These are phyloP conservation scores for Arthrinium phaeospermum DNA, from an alignment of 2,329 filamentous ascomycete species.

Conservation along the genomic window DNA sequence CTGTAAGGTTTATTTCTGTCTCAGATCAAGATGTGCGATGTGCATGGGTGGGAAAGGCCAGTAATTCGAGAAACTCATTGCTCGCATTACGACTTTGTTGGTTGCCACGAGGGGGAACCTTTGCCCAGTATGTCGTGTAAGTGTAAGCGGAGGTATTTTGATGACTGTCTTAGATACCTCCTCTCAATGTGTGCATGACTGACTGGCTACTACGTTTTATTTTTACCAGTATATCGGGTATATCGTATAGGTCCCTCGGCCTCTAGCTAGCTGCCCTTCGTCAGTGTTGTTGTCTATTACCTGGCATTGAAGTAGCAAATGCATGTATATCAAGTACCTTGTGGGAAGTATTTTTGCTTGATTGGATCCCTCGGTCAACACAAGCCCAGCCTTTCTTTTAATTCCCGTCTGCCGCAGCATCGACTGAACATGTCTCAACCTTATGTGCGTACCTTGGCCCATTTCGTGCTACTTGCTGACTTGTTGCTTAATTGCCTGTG, in stretches of 20 bases:
- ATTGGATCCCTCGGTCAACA: neutral
- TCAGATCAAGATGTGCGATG: conserved; percentile 3
- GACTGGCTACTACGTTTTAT: neutral
- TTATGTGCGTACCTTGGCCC: conserved; percentile 5
- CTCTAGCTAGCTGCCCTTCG: neutral
- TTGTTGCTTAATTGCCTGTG: neutral
- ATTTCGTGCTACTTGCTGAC: neutral
- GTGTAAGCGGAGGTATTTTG: neutral
- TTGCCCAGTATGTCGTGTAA: neutral
- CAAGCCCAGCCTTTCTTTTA: neutral
- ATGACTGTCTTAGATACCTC: neutral
- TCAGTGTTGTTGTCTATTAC: neutral
- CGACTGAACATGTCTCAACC: conserved; percentile 13
- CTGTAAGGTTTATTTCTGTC: conserved; percentile 16
- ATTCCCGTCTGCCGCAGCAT: conserved; percentile 5
- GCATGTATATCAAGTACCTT: neutral
- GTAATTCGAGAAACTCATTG: neutral
- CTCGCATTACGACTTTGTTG: neutral
- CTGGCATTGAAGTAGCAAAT: neutral
- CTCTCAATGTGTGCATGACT: neutral
- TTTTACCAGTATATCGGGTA: neutral
- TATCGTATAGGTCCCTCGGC: neutral
- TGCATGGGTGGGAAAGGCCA: neutral
- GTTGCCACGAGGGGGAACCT: no score
- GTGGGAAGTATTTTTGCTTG: neutral